Conservation (phyloP, 805 yeast species). For the Ogataea ramenticola region DNA sequence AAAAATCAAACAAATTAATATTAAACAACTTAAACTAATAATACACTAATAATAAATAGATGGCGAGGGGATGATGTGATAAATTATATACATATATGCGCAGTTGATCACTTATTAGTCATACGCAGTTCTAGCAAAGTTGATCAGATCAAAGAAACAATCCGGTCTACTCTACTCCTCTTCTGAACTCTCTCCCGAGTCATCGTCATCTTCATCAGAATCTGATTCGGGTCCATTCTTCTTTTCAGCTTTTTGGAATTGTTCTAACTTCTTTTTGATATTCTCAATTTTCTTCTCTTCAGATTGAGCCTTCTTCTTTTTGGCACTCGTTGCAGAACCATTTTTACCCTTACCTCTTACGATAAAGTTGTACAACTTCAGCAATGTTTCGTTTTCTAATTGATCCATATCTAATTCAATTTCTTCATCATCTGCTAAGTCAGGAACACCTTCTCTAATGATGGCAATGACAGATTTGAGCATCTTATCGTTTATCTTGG, state of each 20-base stretch:
- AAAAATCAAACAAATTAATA: not conserved
- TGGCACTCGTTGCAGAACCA: conserved; percentile 28
- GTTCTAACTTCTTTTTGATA: conserved; percentile 68
- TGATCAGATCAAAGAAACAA: conserved; percentile 2
- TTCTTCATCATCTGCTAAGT: conserved; percentile 73
- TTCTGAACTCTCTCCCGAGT: conserved; percentile 51
- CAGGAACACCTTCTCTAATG: conserved; percentile 71
- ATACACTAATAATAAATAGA: not conserved
- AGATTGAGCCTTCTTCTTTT: conserved; percentile 41
- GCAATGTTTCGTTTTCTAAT: conserved; percentile 74
- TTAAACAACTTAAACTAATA: not conserved
- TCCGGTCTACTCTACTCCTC: conserved; percentile 15
- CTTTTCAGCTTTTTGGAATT: conserved; percentile 46
- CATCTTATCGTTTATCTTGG: conserved; percentile 67
- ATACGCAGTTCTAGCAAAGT: no score
- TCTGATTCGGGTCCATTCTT: conserved; percentile 49
- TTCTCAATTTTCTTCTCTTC: conserved; percentile 72
- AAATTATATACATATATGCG: not conserved
- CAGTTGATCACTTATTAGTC: no score
- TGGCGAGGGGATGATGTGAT: not conserved
- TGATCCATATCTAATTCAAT: conserved; percentile 95
- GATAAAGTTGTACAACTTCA: conserved; percentile 79
- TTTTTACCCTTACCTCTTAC: conserved; percentile 40
- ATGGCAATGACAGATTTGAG: conserved; percentile 78
- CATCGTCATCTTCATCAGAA: conserved; percentile 54